Conservation (phyloP, 2,329 filamentous ascomycete genomes). For the Calonectria multiphialidica region DNA sequence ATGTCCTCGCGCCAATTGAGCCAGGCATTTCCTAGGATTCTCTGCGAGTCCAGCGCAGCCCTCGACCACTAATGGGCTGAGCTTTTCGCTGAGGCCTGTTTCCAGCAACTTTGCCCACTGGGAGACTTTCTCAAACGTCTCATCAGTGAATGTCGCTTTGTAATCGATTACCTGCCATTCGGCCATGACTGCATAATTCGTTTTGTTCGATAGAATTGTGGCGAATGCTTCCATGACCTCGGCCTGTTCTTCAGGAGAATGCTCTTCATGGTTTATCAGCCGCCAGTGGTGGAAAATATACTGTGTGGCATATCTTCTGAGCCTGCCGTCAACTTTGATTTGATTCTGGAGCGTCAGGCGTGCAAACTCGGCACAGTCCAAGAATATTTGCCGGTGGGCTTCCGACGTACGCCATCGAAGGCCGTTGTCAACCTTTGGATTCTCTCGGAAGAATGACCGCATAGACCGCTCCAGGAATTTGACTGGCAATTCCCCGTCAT, state of each 20-base stretch:
- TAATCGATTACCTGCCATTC: slow-evolving; percentile 18
- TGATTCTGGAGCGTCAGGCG: not conserved
- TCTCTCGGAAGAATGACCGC: slow-evolving; percentile 41
- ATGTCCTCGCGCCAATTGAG: slow-evolving; percentile 33
- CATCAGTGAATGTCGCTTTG: slow-evolving; percentile 6
- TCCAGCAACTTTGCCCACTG: slow-evolving; percentile 34
- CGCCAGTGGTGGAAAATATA: slow-evolving; percentile 35
- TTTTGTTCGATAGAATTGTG: slow-evolving; percentile 29
- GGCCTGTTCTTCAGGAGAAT: slow-evolving; percentile 26
- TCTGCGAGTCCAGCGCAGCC: slow-evolving; percentile 38
- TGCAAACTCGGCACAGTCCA: slow-evolving; percentile 30
- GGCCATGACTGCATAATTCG: slow-evolving; percentile 26
- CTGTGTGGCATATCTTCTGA: slow-evolving; percentile 26
- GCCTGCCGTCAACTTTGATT: not conserved
- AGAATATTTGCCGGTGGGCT: slow-evolving; percentile 39
- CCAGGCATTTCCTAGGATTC: slow-evolving; percentile 31
- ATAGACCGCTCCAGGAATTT: slow-evolving; percentile 47
- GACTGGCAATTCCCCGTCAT: slow-evolving; percentile 41
- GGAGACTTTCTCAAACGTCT: slow-evolving; percentile 23
- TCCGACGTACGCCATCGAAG: slow-evolving; percentile 35
- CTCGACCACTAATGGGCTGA: slow-evolving; percentile 22
- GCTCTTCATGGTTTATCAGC: slow-evolving; percentile 25
- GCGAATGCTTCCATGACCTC: slow-evolving; percentile 41
- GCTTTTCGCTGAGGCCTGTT: not conserved
- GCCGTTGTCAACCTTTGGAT: not conserved